phyloP scores from a whole-genome alignment of 2,329 filamentous ascomycete genomes.

The Pseudogymnoascus sp. region DNA sequence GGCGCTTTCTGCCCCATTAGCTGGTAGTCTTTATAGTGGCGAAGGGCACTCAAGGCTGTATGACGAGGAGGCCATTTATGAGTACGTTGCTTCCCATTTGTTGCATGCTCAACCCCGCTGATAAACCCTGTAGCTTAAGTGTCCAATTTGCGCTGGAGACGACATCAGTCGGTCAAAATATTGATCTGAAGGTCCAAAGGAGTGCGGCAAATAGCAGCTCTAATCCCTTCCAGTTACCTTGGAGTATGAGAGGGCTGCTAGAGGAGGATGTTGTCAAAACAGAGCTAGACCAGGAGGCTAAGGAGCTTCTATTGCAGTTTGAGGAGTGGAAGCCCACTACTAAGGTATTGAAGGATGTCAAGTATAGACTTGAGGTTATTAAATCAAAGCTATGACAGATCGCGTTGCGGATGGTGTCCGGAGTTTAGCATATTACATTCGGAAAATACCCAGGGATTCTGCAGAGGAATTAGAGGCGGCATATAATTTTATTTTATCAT shows the following conservation, averaged over 20 bases:
- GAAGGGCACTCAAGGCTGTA: slow-evolving; percentile 93
- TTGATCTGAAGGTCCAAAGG: slow-evolving; percentile 42
- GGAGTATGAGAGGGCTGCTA: slow-evolving; percentile 87
- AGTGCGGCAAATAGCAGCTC: slow-evolving; percentile 41
- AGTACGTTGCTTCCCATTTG: slow-evolving; percentile 36
- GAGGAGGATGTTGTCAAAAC: slow-evolving; percentile 87
- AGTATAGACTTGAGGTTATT: slow-evolving; percentile 86
- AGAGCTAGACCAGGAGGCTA: slow-evolving; percentile 68
- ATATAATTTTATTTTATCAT: neutral
- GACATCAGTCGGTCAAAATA: slow-evolving; percentile 38
- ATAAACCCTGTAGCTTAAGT: slow-evolving; percentile 43
- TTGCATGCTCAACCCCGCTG: slow-evolving; percentile 9
- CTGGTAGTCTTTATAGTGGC: slow-evolving; percentile 82
- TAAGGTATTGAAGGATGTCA: slow-evolving; percentile 91
- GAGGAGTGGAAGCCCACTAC: slow-evolving; percentile 86
- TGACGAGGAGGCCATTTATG: slow-evolving; percentile 79
- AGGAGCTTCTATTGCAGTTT: slow-evolving; percentile 74
- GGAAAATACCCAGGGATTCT: neutral
- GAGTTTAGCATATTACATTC: neutral
- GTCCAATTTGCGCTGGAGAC: slow-evolving; percentile 68
- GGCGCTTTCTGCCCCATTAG: slow-evolving; percentile 79
- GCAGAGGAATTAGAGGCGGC: neutral
- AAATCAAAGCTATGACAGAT: slow-evolving; percentile 59
- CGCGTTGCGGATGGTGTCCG: neutral
- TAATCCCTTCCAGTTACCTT: slow-evolving; percentile 88